Evolutionary conservation across 495 filamentous ascomycete genomes (phyloP).

Genomic region (Xylaria cubensis): DNA sequence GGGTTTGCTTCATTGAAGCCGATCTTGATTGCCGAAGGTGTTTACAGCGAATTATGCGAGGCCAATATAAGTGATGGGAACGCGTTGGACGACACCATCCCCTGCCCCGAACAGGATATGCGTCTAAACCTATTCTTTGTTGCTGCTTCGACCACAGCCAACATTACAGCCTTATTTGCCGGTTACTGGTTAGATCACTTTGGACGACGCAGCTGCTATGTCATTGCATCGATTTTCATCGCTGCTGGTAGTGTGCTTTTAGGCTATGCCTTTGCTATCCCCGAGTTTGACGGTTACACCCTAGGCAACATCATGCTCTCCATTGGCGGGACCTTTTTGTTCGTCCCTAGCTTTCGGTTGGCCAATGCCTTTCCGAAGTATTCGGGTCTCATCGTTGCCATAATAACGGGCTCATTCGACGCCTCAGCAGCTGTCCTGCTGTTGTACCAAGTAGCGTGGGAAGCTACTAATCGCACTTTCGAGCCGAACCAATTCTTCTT

Average conservation of each 20-base stretch:
- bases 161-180: conserved; percentile 70
- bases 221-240: conserved; percentile 62
- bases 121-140: conserved; percentile 75
- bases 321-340: conserved; percentile 71
- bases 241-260: conserved; percentile 63
- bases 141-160: conserved; percentile 70
- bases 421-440: conserved; percentile 73
- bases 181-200: conserved; percentile 70
- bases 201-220: conserved; percentile 66
- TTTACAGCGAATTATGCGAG: conserved; percentile 66
- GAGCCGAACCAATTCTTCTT: conserved; percentile 69
- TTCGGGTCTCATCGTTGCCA: conserved; percentile 69
- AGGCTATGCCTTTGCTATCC: conserved; percentile 60
- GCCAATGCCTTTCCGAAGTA: conserved; percentile 72
- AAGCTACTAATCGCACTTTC: conserved; percentile 56
- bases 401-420: conserved; percentile 76
- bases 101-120: conserved; percentile 73
- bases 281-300: conserved; percentile 67
- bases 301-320: conserved; percentile 69
- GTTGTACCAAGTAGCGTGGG: conserved; percentile 67
- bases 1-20: conserved; percentile 79
- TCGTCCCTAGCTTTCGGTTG: conserved; percentile 74
- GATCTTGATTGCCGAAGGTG: conserved; percentile 67
- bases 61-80: conserved; percentile 49
- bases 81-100: conserved; percentile 25